Evolutionary conservation across 495 filamentous ascomycete genomes (phyloP), one percentile per base, ranked within the genome.

Genomic region (Lindgomyces ingoldianus): DNA sequence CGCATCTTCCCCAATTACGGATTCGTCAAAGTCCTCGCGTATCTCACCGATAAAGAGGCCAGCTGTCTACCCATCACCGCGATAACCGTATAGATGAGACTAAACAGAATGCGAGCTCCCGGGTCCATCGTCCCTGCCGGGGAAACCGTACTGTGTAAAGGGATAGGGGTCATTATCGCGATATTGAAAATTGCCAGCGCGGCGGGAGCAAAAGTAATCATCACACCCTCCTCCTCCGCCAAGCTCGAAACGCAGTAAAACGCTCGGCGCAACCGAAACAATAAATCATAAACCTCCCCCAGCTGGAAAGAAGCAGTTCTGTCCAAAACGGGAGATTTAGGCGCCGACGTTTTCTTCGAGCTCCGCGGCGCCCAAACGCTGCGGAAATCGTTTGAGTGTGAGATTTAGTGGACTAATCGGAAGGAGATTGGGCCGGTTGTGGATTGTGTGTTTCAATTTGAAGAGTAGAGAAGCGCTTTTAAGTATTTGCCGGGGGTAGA

Each of bases 271-370:
- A 0, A 74, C 78, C 57, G 21, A 75, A 21, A 69, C 63, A 1
- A 77, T 83, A 61, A 83, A 82, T 60, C 82, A 83, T 67, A 65
- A 65, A 11, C 76, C 67, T 0, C 73, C 55, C 2, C 71, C 73
- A n/a, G 67, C 76, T 83, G 81, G 80, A 72, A 80, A 26, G 55
- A 69, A 8, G 72, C 69, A 50, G 79, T 80, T 0, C 48, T 81
- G 62, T 61, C 69, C 16, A 19, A 74, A 6, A 81, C 80, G 4
- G 30, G 57, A 14, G 68, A 65, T 26, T 56, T 73, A 10, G 79
- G 79, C 36, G 79, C 74, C 0, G 78, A 81, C 60, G 72, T 80
- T 46, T 78, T 85, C 30, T 69, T 85, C 36, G 81, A 85, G 62
- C 75, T 78, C 59, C 81, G 80, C 1, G 81, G 81, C 9, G 75